Evolutionary conservation across 1,284 basidiomycete genomes (phyloP).

Genomic region (Rhodofomes roseus): DNA sequence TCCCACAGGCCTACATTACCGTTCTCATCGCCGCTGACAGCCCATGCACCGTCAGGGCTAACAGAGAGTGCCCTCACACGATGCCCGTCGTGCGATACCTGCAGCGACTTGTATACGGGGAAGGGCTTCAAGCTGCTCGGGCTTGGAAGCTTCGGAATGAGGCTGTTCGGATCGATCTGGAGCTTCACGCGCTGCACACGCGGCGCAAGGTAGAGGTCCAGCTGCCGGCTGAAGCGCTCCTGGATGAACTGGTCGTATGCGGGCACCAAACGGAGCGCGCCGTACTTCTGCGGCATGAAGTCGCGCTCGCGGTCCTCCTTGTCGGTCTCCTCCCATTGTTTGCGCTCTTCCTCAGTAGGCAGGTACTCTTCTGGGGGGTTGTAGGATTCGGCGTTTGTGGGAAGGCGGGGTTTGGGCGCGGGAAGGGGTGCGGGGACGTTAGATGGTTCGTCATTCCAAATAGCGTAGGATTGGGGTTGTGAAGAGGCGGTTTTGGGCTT

Average conservation of each 20-base stretch:
- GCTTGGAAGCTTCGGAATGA: slow-evolving; percentile 95
- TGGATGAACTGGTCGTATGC: slow-evolving; percentile 92
- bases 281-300: slow-evolving; percentile 87
- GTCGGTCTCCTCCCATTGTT: slow-evolving; percentile 83
- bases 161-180: slow-evolving; percentile 86
- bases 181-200: slow-evolving; percentile 85
- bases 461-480: slow-evolving; percentile 80
- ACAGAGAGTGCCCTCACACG: slow-evolving; percentile 77
- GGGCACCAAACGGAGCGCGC: slow-evolving; percentile 85
- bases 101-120: slow-evolving; percentile 82
- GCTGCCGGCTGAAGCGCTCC: slow-evolving; percentile 90
- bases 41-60: slow-evolving; percentile 91
- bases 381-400: slow-evolving; percentile 93
- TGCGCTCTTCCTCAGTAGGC: slow-evolving; percentile 82
- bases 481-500: slow-evolving; percentile 76
- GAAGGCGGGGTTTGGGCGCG: slow-evolving; percentile 89
- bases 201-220: slow-evolving; percentile 97
- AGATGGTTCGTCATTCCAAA: slow-evolving; percentile 80
- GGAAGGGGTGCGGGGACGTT: slow-evolving; percentile 79
- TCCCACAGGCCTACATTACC: slow-evolving; percentile 93
- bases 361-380: slow-evolving; percentile 98
- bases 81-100: slow-evolving; percentile 67
- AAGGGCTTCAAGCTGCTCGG: slow-evolving; percentile 93
- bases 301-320: slow-evolving; percentile 90
- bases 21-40: slow-evolving; percentile 88